Conservation (phyloP, 2,329 filamentous ascomycete genomes). For the Chaetomium strumarium region DNA sequence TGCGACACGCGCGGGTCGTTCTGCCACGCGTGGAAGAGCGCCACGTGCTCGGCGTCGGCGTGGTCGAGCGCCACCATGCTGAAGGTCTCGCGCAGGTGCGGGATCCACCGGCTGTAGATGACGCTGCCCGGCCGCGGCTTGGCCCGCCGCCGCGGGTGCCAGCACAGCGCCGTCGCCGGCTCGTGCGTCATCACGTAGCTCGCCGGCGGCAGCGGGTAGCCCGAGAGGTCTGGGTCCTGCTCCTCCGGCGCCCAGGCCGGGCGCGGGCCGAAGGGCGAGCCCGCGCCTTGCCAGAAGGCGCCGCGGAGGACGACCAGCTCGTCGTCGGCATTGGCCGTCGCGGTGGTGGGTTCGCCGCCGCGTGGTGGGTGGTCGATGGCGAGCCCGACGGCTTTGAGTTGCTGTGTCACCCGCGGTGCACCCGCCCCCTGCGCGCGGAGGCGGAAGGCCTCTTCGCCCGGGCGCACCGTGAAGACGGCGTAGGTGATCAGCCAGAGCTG, state of each 20-base stretch:
- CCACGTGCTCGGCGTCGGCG: constrained; percentile 55
- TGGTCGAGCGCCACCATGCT: constrained; percentile 71
- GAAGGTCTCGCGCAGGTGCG: constrained; percentile 69
- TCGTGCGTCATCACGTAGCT: constrained; percentile 41
- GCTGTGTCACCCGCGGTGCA: constrained; percentile 17
- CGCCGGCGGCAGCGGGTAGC: constrained; percentile 44
- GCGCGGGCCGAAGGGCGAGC: constrained; percentile 59
- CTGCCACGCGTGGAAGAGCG: constrained; percentile 73
- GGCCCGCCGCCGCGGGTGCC: constrained; percentile 64
- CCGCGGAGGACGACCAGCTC: constrained; percentile 41
- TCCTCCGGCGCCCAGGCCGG: constrained; percentile 54
- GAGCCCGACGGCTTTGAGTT: constrained; percentile 38
- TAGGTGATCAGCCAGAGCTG: constrained; percentile 51
- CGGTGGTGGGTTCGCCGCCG: constrained; percentile 10
- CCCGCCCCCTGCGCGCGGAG: constrained; percentile 37
- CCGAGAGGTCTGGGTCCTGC: constrained; percentile 29
- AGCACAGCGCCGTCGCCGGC: constrained; percentile 32
- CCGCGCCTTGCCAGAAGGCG: constrained; percentile 66
- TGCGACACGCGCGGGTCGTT: constrained; percentile 76
- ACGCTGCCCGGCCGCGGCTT: constrained; percentile 66
- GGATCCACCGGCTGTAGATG: constrained; percentile 74
- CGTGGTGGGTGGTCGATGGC: constrained; percentile 45
- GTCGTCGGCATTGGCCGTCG: constrained; percentile 10
- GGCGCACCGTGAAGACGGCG: constrained; percentile 45
- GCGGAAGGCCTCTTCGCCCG: constrained; percentile 43